Conservation (phyloP, 1,284 basidiomycete species). For the Psilocybe mexicana region DNA sequence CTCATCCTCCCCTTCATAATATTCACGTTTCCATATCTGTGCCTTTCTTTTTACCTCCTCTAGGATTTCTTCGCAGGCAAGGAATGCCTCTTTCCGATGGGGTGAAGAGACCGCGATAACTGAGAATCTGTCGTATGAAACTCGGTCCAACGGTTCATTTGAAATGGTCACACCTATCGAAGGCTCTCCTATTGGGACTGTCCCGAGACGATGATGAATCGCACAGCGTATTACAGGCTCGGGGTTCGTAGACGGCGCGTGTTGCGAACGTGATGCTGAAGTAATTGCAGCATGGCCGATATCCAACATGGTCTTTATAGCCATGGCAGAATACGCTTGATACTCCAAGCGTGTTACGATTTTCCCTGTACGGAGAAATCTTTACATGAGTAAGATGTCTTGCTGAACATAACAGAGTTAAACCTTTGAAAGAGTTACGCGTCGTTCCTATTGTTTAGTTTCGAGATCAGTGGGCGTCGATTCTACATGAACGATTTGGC, state of each 20-base stretch:
- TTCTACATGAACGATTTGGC: conserved; percentile 4
- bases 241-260: conserved; percentile 31
- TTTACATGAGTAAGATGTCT: not conserved
- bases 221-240: conserved; percentile 38
- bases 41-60: conserved; percentile 82
- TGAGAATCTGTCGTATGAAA: conserved; percentile 15
- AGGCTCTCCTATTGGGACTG: conserved; percentile 75
- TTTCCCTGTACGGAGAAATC: conserved; percentile 51
- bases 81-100: conserved; percentile 81
- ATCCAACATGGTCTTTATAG: conserved; percentile 74
- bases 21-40: conserved; percentile 91
- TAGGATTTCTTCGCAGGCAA: conserved; percentile 77
- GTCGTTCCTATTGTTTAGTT: conserved; percentile 38
- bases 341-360: conserved; percentile 75
- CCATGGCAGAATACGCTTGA: conserved; percentile 80
- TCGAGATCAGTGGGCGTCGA: conserved; percentile 2
- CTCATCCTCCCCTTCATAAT: conserved; percentile 67
- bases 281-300: conserved; percentile 55
- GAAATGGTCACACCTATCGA: conserved; percentile 53
- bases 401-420: not conserved
- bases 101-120: conserved; percentile 86
- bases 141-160: not conserved
- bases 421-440: conserved; percentile 55
- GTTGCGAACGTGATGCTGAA: conserved; percentile 43
- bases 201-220: conserved; percentile 79